A percentile compares a stretch with the other conserved stretches of the same genome.
Evolutionary conservation across 2,329 filamentous ascomycete genomes (phyloP).

Genomic region (Dactylellina leptospora): DNA sequence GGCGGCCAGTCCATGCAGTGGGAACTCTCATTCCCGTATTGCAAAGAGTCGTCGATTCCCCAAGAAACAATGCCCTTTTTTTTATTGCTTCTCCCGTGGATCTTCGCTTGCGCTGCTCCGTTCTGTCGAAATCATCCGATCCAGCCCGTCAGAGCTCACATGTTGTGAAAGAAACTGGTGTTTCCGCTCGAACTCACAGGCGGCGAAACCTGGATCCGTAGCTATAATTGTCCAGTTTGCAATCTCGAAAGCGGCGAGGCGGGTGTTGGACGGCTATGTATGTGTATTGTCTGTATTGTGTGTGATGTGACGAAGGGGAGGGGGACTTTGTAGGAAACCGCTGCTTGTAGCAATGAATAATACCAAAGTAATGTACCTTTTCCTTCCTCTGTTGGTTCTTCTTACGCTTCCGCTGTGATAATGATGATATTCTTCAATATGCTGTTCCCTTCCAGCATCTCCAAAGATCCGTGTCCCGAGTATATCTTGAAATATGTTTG

Average conservation of each 20-base stretch:
- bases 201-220: constrained; percentile 16
- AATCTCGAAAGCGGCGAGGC: constrained; percentile 19
- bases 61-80: background rate
- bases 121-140: constrained; percentile 38
- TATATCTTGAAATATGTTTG: constrained; percentile 20
- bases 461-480: constrained; percentile 45
- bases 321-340: constrained; percentile 18
- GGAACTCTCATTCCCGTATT: too few species aligned
- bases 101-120: constrained; percentile 24
- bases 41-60: too few species aligned
- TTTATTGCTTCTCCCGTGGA: constrained; percentile 17
- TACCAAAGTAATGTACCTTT: constrained; percentile 33
- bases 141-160: constrained; percentile 33
- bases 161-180: constrained; percentile 29
- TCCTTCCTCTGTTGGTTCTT: constrained; percentile 22
- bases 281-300: too few species aligned
- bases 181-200: constrained; percentile 22
- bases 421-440: constrained; percentile 11
- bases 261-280: constrained; percentile 41
- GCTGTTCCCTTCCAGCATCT: constrained; percentile 50
- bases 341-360: background rate
- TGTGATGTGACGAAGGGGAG: background rate
- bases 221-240: constrained; percentile 24
- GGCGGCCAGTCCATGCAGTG: background rate
- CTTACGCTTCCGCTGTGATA: constrained; percentile 34